Evolutionary conservation across 2,329 filamentous ascomycete genomes (phyloP), one percentile per base, ranked within the genome.

Genomic region (Fusarium pseudograminearum): DNA sequence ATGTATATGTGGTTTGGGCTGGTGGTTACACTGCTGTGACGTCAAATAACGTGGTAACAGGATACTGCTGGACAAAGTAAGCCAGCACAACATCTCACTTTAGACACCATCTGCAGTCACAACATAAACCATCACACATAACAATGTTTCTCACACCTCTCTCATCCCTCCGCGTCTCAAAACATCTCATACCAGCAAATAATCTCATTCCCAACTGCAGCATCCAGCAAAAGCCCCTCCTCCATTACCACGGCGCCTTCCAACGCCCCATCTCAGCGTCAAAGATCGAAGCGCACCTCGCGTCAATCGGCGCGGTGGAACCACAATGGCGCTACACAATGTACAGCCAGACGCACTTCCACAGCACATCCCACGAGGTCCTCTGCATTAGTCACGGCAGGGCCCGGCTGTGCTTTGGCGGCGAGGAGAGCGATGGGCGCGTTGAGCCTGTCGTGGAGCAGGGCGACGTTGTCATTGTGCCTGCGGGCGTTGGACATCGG

Each of bases 311-410:
- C 10, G 86, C 87, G 34, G 89, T 91, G 5, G 74, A 73, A 3
- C 89, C 90, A 0, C 87, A 90, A 74, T 92, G 90, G 90, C 83
- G 87, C 28, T 91, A 89, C 78, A 88, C 87, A 18, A 92, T 92
- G 89, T 92, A 90, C 77, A 78, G 76, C 36, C 85, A 84, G 8
- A 87, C 85, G 1, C 90, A 92, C 78, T 93, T 90, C 76, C 90
- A 93, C 79, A 87, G 83, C 71, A 91, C 85, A 0, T 85, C 87
- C 0, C 90, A 92, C 75, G 89, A 92, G 78, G 85, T 92, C 4
- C 83, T 93, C 4, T 86, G 83, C 69, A 83, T 92, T 48, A 83
- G 84, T 42, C 78, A 78, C 4, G 89, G 90, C 1, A 82, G 80
- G 26, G 90, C 91, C 0, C 82, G 79, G 36, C 80, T 93, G 2